Conservation (phyloP, 768 basidiomycete genomes). For the Lentinula lateritia region DNA sequence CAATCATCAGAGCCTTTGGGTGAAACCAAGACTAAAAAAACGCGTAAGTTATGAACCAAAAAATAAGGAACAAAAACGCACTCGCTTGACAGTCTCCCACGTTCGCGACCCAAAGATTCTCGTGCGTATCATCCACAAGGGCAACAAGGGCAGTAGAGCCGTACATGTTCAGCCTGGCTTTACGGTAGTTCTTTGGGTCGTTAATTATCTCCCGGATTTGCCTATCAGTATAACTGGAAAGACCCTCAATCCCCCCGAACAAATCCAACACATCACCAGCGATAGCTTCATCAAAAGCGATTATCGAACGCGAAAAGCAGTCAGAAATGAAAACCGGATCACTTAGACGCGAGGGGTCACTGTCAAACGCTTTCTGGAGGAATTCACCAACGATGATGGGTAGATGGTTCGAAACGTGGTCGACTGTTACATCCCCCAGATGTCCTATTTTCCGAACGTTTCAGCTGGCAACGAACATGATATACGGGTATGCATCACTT, state of each 20-base stretch:
- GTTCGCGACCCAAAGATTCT: conserved; percentile 75
- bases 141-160: conserved; percentile 75
- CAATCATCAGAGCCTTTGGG: conserved; percentile 42
- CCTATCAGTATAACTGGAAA: conserved; percentile 47
- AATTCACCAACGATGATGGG: conserved; percentile 63
- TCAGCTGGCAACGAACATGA: not conserved
- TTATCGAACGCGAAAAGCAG: conserved; percentile 52
- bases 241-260: conserved; percentile 46
- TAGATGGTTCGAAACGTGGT: conserved; percentile 62
- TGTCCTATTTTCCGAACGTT: conserved; percentile 39
- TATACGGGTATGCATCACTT: conserved; percentile 17
- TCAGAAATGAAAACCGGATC: conserved; percentile 48
- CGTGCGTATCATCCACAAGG: conserved; percentile 61
- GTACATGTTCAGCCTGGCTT: conserved; percentile 69
- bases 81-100: conserved; percentile 78
- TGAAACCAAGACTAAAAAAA: conserved; percentile 42
- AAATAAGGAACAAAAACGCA: conserved; percentile 26
- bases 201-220: conserved; percentile 58
- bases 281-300: conserved; percentile 62
- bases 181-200: conserved; percentile 55
- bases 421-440: conserved; percentile 64
- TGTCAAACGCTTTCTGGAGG: conserved; percentile 34
- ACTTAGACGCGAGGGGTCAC: conserved; percentile 30
- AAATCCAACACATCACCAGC: conserved; percentile 59
- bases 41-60: not conserved